phyloP scores from a whole-genome alignment of 2,329 filamentous ascomycete species.

The Cordyceps javanica region DNA sequence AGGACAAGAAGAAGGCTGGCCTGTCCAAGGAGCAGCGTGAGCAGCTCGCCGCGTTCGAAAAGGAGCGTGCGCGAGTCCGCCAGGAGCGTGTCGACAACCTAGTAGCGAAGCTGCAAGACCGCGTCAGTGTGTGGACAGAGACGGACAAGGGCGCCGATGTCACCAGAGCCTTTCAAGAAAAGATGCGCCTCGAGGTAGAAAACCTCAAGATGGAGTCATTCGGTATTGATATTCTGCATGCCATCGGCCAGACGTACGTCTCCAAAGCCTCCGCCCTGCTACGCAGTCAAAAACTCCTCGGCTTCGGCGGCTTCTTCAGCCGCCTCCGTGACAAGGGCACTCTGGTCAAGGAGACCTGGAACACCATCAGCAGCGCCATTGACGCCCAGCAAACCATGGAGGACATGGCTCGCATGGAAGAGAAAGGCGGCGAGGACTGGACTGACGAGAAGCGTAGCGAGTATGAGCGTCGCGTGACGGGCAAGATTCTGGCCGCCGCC shows the following conservation, averaged over 20 bases:
- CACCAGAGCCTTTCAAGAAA: conserved; percentile 84
- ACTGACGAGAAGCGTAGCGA: conserved; percentile 95
- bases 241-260: conserved; percentile 86
- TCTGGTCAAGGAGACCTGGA: conserved; percentile 97
- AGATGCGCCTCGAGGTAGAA: conserved; percentile 91
- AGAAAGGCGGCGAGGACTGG: conserved; percentile 94
- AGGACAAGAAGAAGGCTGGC: conserved; percentile 80
- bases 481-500: conserved; percentile 94
- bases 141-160: conserved; percentile 85
- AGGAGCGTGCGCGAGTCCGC: conserved; percentile 74
- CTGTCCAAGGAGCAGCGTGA: conserved; percentile 90
- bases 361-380: conserved; percentile 91
- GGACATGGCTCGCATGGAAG: conserved; percentile 95
- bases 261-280: conserved; percentile 82
- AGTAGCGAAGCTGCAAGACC: conserved; percentile 77
- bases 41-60: conserved; percentile 80
- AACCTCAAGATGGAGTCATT: conserved; percentile 99
- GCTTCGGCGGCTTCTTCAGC: conserved; percentile 90
- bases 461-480: conserved; percentile 91
- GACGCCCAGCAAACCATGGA: conserved; percentile 98
- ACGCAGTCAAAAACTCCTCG: conserved; percentile 94
- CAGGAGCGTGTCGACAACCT: conserved; percentile 86
- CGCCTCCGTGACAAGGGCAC: conserved; percentile 94
- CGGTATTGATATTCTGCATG: conserved; percentile 90
- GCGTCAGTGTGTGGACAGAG: conserved; percentile 93